Evolutionary conservation across 1,284 basidiomycete genomes (phyloP), one percentile per base, ranked within the genome.

Genomic region (Rhizoctonia solani): DNA sequence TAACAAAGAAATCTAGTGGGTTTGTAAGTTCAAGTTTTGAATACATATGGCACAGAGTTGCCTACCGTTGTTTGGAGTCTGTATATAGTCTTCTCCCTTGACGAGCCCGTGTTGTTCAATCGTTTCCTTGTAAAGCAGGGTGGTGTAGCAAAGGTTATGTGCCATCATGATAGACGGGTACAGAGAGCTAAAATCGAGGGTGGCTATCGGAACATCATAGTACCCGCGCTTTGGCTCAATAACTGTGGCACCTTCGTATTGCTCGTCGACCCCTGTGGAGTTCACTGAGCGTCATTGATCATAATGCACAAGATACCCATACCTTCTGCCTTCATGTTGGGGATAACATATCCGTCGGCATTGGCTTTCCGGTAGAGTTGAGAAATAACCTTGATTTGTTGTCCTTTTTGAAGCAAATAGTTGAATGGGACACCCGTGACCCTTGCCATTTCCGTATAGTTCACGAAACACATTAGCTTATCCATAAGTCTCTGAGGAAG

Each of bases 81-180:
- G 86, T 63, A 89, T 86, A 73, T 93, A 95, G 75, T 98, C 95
- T n/a, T 87, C 82, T 70, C 91, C 92, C 74, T 90, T 92, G 19
- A 87, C 83, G 16, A 98, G 81, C 8, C 82, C 79, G 4, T 97
- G 79, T 14, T 89, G 84, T 21, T 93, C 89, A 19, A 95, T 88
- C 0, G 88, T 90, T 3, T 71, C 66, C 74, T 87, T 90, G 71
- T 96, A 90, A 23, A 96, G 76, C 14, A 97, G 80, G 0, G 95
- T 96, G 0, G 95, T 97, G 74, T 98, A 98, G 76, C 95, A 98
- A 1, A 98, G 80, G 75, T 98, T 98, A 76, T 98, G 95, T 0
- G 95, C 95, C 94, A 97, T 97, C 95, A 98, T 98, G 79, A 98
- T 98, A 0, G 95, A 98, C 0, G 95, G 95, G 76, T 98, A 98